A percentile compares a stretch with the other conserved stretches of the same genome.
Evolutionary conservation across 1,284 basidiomycete species (phyloP).

Genomic region (Puccinia sorghi): DNA sequence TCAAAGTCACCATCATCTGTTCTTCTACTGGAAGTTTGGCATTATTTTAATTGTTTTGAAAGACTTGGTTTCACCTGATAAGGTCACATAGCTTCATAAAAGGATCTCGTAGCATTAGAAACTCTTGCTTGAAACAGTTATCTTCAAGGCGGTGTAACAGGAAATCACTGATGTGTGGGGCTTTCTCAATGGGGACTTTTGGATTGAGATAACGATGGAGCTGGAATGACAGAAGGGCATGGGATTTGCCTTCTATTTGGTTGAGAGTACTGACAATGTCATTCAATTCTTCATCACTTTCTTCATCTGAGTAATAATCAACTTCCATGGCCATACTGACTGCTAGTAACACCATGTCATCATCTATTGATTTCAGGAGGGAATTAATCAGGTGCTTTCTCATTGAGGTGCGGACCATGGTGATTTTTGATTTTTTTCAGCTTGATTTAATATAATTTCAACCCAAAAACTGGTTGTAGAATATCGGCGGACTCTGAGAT

Average conservation of each 20-base stretch:
- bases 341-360: background rate
- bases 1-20: conserved; percentile 8
- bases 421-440: background rate
- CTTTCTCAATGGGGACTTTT: no score
- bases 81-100: background rate
- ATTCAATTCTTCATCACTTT: background rate
- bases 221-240: background rate
- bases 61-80: background rate
- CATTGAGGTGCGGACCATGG: background rate
- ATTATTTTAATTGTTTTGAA: background rate
- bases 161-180: background rate
- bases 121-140: background rate
- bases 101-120: background rate
- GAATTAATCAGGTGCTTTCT: background rate
- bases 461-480: no score
- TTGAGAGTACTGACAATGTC: background rate
- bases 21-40: background rate
- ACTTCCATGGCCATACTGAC: background rate
- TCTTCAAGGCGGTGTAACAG: background rate
- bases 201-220: background rate
- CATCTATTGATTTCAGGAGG: background rate
- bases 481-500: no score
- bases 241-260: background rate
- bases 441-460: no score
- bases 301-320: background rate